phyloP scores from a whole-genome alignment of 2,329 filamentous ascomycete species.

The Trichoderma koningii region DNA sequence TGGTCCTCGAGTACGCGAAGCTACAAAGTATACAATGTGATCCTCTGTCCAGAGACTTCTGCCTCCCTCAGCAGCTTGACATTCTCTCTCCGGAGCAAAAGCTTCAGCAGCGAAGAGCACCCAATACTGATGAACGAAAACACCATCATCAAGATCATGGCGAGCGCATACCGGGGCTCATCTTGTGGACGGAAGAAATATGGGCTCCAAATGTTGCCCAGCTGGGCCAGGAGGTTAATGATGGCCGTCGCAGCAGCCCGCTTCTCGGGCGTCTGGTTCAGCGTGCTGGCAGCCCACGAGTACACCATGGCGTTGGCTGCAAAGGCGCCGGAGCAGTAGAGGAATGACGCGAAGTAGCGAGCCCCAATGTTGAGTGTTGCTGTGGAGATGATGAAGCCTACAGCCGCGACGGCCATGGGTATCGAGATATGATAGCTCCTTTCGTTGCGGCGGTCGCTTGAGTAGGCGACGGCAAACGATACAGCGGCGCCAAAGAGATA shows the following conservation, averaged over 20 bases:
- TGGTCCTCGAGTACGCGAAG: too few relatives aligned
- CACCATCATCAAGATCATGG: slow-evolving; percentile 35
- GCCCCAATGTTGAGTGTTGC: slow-evolving; percentile 34
- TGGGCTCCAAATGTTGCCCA: slow-evolving; percentile 46
- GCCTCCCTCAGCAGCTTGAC: slow-evolving; percentile 6
- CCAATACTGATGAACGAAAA: slow-evolving; percentile 21
- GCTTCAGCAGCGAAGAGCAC: neutral
- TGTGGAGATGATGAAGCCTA: slow-evolving; percentile 42
- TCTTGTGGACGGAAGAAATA: slow-evolving; percentile 46
- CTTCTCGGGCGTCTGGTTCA: slow-evolving; percentile 48
- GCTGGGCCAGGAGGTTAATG: slow-evolving; percentile 34
- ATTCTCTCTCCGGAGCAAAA: slow-evolving; percentile 14
- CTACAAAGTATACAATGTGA: slow-evolving; percentile 13
- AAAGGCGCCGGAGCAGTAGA: slow-evolving; percentile 39
- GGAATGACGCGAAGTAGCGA: slow-evolving; percentile 38
- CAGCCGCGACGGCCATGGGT: slow-evolving; percentile 43
- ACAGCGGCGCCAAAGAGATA: slow-evolving; percentile 38
- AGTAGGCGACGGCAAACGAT: slow-evolving; percentile 33
- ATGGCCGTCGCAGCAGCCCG: slow-evolving; percentile 46
- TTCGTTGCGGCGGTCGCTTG: slow-evolving; percentile 47
- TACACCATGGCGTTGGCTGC: slow-evolving; percentile 44
- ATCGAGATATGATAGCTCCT: slow-evolving; percentile 48
- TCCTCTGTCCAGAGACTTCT: neutral
- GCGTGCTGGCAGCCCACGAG: slow-evolving; percentile 43
- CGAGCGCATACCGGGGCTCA: slow-evolving; percentile 44